Evolutionary conservation across 1,284 basidiomycete species (phyloP).

Genomic region (Pseudozyma thailandica): DNA sequence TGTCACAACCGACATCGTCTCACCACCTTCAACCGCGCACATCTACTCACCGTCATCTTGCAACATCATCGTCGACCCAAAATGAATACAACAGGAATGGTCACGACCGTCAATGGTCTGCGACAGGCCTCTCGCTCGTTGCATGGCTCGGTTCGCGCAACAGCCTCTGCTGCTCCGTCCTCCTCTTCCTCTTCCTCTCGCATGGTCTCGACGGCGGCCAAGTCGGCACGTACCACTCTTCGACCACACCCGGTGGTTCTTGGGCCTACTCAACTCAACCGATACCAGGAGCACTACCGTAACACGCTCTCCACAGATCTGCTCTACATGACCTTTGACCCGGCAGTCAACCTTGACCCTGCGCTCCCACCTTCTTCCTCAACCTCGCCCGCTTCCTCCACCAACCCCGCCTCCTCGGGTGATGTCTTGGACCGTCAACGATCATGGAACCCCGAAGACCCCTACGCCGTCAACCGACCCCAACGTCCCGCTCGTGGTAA

Average conservation of each 20-base stretch:
- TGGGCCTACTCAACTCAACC: constrained; percentile 76
- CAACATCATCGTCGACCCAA: not conserved
- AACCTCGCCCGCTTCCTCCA: constrained; percentile 12
- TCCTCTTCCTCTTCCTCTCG: constrained; percentile 17
- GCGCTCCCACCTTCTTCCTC: constrained; percentile 10
- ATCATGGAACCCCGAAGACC: constrained; percentile 80
- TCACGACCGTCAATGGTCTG: constrained; percentile 36
- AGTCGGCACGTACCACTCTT: constrained; percentile 46
- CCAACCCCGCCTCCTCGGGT: constrained; percentile 7
- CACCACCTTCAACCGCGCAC: not conserved
- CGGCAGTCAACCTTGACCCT: constrained; percentile 28
- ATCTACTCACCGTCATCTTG: not conserved
- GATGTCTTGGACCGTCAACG: constrained; percentile 69
- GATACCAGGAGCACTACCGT: constrained; percentile 86
- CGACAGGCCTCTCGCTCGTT: constrained; percentile 18
- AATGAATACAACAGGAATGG: constrained; percentile 34
- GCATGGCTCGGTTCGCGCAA: constrained; percentile 6
- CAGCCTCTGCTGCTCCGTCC: constrained; percentile 4
- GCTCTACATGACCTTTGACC: constrained; percentile 92
- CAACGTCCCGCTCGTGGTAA: constrained; percentile 78
- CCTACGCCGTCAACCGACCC: constrained; percentile 79
- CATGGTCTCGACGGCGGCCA: constrained; percentile 17
- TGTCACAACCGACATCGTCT: not conserved
- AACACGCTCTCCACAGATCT: constrained; percentile 84
- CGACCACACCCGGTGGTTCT: constrained; percentile 60